Conservation (phyloP, 2,329 filamentous ascomycete species). For the Hypoxylon sp. region DNA sequence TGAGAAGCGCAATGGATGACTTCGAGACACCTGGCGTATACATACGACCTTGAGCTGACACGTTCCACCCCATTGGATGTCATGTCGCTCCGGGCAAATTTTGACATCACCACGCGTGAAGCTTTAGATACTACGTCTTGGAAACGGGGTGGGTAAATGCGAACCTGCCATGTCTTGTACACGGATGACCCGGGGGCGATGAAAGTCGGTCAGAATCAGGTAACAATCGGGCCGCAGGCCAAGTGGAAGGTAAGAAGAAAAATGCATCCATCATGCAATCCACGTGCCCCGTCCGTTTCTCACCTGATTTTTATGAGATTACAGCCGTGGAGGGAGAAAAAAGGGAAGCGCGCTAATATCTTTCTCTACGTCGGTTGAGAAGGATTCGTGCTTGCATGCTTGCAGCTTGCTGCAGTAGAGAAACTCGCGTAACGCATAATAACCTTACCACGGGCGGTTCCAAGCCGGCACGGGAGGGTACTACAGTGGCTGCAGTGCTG, state of each 20-base stretch:
- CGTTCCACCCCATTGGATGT: constrained; percentile 1
- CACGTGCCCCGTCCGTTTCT: constrained; percentile 15
- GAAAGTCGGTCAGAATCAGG: constrained; percentile 34
- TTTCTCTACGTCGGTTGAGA: constrained; percentile 1
- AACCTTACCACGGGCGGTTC: constrained; percentile 29
- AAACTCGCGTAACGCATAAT: constrained; percentile 18
- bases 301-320: constrained; percentile 13
- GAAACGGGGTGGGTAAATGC: constrained; percentile 15
- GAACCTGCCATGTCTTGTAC: constrained; percentile 14
- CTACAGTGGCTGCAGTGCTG: constrained; percentile 18
- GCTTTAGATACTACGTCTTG: constrained; percentile 19
- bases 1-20: constrained; percentile 14
- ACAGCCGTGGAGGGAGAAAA: constrained; percentile 18
- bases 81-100: constrained; percentile 4
- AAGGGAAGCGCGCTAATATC: constrained; percentile 2
- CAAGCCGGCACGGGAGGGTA: constrained; percentile 32
- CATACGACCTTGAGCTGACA: constrained; percentile 21
- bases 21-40: constrained; percentile 5
- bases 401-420: constrained; percentile 14
- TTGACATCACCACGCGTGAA: constrained; percentile 26
- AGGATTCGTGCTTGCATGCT: constrained; percentile 28
- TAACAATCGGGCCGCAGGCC: constrained; percentile 37
- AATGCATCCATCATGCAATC: constrained; percentile 23
- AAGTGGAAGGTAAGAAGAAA: constrained; percentile 24
- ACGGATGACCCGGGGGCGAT: constrained; percentile 21